These are phyloP conservation scores for Tuber indicum DNA, from an alignment of 495 filamentous ascomycete species.

Conservation along the genomic window DNA sequence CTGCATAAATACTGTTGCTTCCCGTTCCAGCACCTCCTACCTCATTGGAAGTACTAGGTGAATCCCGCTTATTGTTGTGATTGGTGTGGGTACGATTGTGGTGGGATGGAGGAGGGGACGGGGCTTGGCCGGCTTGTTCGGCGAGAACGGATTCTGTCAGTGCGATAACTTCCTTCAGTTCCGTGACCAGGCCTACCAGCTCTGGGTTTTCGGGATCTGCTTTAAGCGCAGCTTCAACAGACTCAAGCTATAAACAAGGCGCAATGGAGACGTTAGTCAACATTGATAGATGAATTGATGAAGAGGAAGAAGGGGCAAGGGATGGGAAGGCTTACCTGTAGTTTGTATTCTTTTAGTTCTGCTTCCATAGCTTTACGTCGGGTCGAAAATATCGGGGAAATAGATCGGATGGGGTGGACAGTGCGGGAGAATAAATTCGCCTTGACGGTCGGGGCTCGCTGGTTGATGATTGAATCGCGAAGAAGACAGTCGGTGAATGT, in stretches of 20 bases:
- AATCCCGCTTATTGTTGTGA: constrained; percentile 24
- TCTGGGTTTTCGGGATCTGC: constrained; percentile 78
- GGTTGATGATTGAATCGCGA: not conserved
- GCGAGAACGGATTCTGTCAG: constrained; percentile 71
- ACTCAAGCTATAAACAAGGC: constrained; percentile 60
- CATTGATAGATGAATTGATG: constrained; percentile 8
- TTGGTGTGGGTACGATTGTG: constrained; percentile 7
- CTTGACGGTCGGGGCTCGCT: not conserved
- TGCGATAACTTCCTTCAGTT: constrained; percentile 78
- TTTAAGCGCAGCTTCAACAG: constrained; percentile 65
- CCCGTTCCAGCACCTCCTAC: constrained; percentile 47
- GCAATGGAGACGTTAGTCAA: constrained; percentile 15
- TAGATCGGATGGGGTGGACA: not conserved
- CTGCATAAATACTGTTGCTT: constrained; percentile 56
- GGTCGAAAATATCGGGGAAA: not conserved
- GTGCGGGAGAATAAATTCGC: not conserved
- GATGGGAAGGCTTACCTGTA: constrained; percentile 55
- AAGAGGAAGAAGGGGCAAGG: not conserved
- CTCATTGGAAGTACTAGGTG: constrained; percentile 47
- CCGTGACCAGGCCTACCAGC: constrained; percentile 67
- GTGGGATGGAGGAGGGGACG: constrained; percentile 45
- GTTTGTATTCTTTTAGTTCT: constrained; percentile 74
- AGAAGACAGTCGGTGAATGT: not conserved
- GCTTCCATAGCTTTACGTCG: constrained; percentile 47
- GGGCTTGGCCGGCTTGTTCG: constrained; percentile 47